Base-by-base conservation (phyloP, 768 basidiomycete species). In the Tulasnella sp. region DNA sequence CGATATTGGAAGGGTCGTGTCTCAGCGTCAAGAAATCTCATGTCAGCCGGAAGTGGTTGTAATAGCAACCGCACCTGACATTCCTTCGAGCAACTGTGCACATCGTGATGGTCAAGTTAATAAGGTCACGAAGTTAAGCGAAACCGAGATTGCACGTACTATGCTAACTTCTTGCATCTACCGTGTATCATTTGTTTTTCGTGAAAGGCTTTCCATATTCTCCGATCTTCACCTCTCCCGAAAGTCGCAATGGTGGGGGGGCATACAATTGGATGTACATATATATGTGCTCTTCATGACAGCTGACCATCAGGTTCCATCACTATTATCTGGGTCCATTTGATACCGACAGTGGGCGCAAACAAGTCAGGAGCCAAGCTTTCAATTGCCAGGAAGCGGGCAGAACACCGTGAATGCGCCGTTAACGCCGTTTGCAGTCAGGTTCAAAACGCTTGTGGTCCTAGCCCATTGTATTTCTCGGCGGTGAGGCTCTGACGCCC, bases 191-290 rank as follows among this genome's bases (percentile, higher is more conserved):
- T 12, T 18, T n/a, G n/a, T 28, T 75, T 22, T 41, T 31, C 42
- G 42, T 28, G 74, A 37, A 42, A 11, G 34, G 72, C 31, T 5
- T 20, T 16, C 41, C 74, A 44, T 42, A 41, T 75, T 75, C 40
- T 22, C 40, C 74, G 72, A 73, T 44, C 37, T 40, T n/a, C 28
- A 73, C 72, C 12, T 44, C 72, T 73, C 72, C 72, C 72, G 34
- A 44, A 73, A 73, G 72, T 44, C 37, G 31, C 72, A 73, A 44
- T 28, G 18, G 28, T 2, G 18, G 28, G 72, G 72, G 24, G 37
- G 5, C 31, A 73, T 73, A 24, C 72, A 73, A 24, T 73, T 73
- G 37, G 42, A 37, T 37, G 37, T 6, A 37, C 37, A 37, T 6
- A 73, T 20, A 37, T 6, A 73, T 20, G 72, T 20, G 72, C 72